phyloP scores from a whole-genome alignment of 2,329 filamentous ascomycete genomes.

The Botrytis galanthina region DNA sequence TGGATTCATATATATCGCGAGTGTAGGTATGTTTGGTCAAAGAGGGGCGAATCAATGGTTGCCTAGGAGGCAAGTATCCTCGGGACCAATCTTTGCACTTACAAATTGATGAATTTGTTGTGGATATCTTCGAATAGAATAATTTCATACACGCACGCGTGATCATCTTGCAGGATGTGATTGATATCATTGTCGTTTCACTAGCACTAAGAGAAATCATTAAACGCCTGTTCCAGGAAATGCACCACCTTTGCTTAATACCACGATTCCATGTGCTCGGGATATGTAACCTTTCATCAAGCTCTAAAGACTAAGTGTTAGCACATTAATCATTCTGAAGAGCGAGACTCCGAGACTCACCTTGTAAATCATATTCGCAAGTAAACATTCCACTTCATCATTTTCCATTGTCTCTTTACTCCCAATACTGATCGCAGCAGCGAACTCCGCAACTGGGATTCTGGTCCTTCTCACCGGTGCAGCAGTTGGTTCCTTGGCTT shows the following conservation, averaged over 20 bases:
- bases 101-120: not conserved
- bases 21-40: not conserved
- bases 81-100: not conserved
- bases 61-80: not conserved
- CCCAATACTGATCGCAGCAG: constrained; percentile 75
- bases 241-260: constrained; percentile 87
- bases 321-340: not conserved
- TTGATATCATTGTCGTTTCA: not conserved
- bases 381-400: constrained; percentile 92
- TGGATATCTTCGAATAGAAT: not conserved
- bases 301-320: constrained; percentile 30
- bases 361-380: constrained; percentile 99
- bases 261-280: constrained; percentile 83
- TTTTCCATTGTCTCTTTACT: constrained; percentile 67
- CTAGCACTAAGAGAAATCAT: constrained; percentile 6
- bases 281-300: constrained; percentile 97
- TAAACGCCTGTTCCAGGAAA: constrained; percentile 85
- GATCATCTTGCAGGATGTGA: not conserved
- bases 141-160: not conserved
- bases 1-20: not conserved
- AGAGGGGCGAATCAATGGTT: not conserved
- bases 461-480: constrained; percentile 68
- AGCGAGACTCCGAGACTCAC: constrained; percentile 48
- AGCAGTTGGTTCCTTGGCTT: constrained; percentile 65
- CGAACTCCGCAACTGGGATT: constrained; percentile 80